Conservation (phyloP, 176 grass and related monocot species). For the Carex cristatella region DNA sequence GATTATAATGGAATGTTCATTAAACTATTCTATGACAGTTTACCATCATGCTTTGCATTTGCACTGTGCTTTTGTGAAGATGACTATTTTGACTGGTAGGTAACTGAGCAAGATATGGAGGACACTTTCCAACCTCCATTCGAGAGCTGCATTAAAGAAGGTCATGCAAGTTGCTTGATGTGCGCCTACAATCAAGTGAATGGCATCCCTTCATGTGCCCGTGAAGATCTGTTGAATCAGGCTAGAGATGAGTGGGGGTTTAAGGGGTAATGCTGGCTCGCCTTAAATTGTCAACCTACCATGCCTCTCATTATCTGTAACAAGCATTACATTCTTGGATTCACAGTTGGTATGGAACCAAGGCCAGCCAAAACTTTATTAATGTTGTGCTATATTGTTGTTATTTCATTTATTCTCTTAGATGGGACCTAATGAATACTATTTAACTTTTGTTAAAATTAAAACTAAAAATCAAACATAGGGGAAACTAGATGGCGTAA, state of each 20-base stretch:
- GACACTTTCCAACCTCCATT: constrained; percentile 89
- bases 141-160: constrained; percentile 84
- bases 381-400: neutral
- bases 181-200: constrained; percentile 89
- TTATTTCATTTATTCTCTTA: neutral
- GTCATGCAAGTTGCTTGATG: constrained; percentile 92
- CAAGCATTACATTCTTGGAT: neutral
- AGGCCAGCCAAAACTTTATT: neutral
- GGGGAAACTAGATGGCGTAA: neutral
- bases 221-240: constrained; percentile 58
- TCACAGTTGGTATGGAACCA: neutral
- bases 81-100: constrained; percentile 34
- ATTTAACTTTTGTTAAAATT: neutral
- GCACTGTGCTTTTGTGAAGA: neutral
- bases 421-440: neutral
- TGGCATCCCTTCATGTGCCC: constrained; percentile 72
- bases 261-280: constrained; percentile 43
- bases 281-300: neutral
- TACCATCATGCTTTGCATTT: neutral
- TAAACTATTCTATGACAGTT: neutral
- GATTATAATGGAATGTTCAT: neutral
- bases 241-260: constrained; percentile 90
- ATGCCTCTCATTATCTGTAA: constrained; percentile 15
- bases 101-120: constrained; percentile 82
- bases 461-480: neutral